Percentiles rank a stretch among this genome's conserved stretches.
These are phyloP conservation scores for Fusarium chlamydosporum DNA, from an alignment of 2,329 filamentous ascomycete species.

Conservation along the genomic window DNA sequence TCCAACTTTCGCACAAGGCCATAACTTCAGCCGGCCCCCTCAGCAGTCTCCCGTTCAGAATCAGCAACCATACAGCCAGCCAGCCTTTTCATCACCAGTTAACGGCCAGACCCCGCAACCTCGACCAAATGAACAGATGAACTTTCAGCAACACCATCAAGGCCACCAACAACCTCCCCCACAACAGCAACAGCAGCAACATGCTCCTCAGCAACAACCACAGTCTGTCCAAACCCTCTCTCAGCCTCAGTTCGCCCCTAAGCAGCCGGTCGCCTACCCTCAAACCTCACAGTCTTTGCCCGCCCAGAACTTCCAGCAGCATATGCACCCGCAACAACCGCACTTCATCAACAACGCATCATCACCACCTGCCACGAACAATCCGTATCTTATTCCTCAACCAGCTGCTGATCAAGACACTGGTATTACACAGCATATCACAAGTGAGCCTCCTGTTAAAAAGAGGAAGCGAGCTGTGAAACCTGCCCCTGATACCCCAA, in stretches of 20 bases:
- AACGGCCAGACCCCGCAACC: conserved; percentile 50
- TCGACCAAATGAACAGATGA: conserved; percentile 44
- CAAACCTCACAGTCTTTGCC: conserved; percentile 35
- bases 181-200: conserved; percentile 31
- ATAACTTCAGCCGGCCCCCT: conserved; percentile 47
- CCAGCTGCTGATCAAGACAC: conserved; percentile 43
- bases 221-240: conserved; percentile 39
- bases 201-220: conserved; percentile 39
- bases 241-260: conserved; percentile 45
- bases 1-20: conserved; percentile 48
- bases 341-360: conserved; percentile 40
- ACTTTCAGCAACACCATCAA: conserved; percentile 47
- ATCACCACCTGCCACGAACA: conserved; percentile 39
- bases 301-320: conserved; percentile 44
- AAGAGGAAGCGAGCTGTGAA: conserved; percentile 58
- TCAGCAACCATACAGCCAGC: conserved; percentile 47
- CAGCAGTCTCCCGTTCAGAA: conserved; percentile 53
- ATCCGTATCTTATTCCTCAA: conserved; percentile 47
- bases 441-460: conserved; percentile 53
- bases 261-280: conserved; percentile 42
- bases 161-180: conserved; percentile 44
- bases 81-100: conserved; percentile 47
- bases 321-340: conserved; percentile 43
- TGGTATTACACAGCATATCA: conserved; percentile 38
- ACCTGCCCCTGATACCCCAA: conserved; percentile 47